Evolutionary conservation across 2,329 filamentous ascomycete species (phyloP).

Genomic region (Aspergillus udagawae): DNA sequence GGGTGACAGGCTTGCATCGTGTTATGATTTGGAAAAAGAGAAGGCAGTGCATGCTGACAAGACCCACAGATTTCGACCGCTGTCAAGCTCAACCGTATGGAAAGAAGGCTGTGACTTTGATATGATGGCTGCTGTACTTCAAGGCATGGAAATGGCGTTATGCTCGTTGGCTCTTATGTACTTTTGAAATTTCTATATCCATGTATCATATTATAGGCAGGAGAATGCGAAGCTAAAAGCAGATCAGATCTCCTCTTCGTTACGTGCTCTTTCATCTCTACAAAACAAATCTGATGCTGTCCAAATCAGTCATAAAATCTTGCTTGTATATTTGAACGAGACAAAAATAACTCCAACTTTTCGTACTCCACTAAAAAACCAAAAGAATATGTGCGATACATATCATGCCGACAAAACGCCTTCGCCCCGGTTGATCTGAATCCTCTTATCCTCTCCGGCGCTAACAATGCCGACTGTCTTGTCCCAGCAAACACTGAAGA

Average conservation of each 20-base stretch:
- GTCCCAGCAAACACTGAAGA: conserved; percentile 87
- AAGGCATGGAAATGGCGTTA: conserved; percentile 23
- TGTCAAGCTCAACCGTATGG: conserved; percentile 55
- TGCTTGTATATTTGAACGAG: background rate
- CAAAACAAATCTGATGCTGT: background rate
- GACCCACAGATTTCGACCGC: conserved; percentile 54
- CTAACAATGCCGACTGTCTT: conserved; percentile 81
- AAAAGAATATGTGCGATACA: conserved; percentile 27
- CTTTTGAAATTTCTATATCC: conserved; percentile 11
- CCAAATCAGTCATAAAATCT: background rate
- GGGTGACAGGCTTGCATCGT: background rate
- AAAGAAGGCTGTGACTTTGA: conserved; percentile 43
- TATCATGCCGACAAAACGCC: conserved; percentile 36
- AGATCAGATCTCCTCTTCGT: background rate
- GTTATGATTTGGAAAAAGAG: background rate
- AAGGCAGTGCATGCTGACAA: conserved; percentile 16
- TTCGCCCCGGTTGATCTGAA: conserved; percentile 80
- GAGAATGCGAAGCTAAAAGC: background rate
- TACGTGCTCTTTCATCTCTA: conserved; percentile 2
- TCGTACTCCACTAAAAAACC: conserved; percentile 25
- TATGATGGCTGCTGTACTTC: conserved; percentile 8
- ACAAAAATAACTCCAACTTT: conserved; percentile 22
- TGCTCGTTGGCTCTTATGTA: conserved; percentile 11
- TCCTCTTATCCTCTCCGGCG: conserved; percentile 85
- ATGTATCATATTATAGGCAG: background rate